Base-by-base conservation (phyloP, 2,329 filamentous ascomycete species). In the Hymenoscyphus salicellus region DNA sequence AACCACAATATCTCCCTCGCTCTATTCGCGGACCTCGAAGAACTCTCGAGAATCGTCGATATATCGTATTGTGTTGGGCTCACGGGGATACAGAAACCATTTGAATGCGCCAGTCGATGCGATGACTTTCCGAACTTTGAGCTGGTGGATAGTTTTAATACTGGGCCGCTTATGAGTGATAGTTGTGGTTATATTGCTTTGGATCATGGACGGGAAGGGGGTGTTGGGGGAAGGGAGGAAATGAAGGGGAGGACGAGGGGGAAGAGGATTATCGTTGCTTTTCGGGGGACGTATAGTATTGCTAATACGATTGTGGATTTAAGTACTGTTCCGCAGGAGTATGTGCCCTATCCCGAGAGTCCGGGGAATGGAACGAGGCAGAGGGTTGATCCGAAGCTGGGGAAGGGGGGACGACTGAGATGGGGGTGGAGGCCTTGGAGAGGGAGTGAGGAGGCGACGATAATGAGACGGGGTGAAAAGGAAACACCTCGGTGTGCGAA, bases 121-220 rank as follows among this genome's bases (percentile, higher is more conserved):
- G 81, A 81, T 43, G 92, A 97, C 64, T 97, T 98, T 68, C 86
- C 90, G 1, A 81, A 83, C 2, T 88, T 98, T 70, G 88, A 92
- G 67, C 83, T 99, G 36, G 82, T 95, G 14, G 72, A 85, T 76
- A 91, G 93, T 11, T 99, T 93, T 90, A 93, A 96, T 74, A 97
- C 95, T 0, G 95, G 95, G 0, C 83, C 89, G 11, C 81, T 97
- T 33, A 82, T 97, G 73, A 90, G 89, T 66, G 95, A 98, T 77
- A 96, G 91, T 70, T 97, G 93, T 77, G 95, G 95, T 66, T 99
- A 96, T 78, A 88, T 98, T 63, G 93, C 91, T 0, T 80, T 98
- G n/a, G 93, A 95, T 68, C 90, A 96, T 74, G 77, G 76, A 3
- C 11, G 41, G 3, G n/a, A 49, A 23, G 68, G 69, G n/a, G 65